phyloP scores from a whole-genome alignment of 2,329 filamentous ascomycete genomes.

The Rhinocladiella mackenziei region DNA sequence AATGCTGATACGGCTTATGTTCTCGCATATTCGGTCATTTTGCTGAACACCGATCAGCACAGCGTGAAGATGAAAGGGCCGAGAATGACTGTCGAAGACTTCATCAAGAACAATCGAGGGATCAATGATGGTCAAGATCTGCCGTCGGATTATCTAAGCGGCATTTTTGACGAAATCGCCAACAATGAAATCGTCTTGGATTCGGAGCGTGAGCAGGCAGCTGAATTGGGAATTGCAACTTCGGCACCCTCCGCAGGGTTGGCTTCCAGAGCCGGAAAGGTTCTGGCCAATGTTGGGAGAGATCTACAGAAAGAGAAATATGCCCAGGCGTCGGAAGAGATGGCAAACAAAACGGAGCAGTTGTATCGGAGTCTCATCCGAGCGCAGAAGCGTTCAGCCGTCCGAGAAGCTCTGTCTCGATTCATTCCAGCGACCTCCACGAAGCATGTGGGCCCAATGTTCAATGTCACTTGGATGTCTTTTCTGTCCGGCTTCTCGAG shows the following conservation, averaged over 20 bases:
- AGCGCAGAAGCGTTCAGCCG: constrained; percentile 76
- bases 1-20: constrained; percentile 98
- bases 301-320: constrained; percentile 92
- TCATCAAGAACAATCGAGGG: constrained; percentile 97
- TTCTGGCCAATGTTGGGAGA: constrained; percentile 83
- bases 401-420: constrained; percentile 61
- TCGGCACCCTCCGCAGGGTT: constrained; percentile 62
- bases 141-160: constrained; percentile 82
- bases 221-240: constrained; percentile 64
- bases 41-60: constrained; percentile 94
- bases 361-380: constrained; percentile 90
- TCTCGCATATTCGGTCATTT: constrained; percentile 89
- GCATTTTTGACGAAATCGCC: constrained; percentile 88
- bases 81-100: constrained; percentile 93
- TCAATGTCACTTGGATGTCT: constrained; percentile 98
- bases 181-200: constrained; percentile 90
- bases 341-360: constrained; percentile 74
- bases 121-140: constrained; percentile 96
- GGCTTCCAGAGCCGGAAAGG: constrained; percentile 79
- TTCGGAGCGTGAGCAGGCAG: constrained; percentile 85
- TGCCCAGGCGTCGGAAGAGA: constrained; percentile 91
- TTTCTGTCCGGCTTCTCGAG: constrained; percentile 92
- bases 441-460: constrained; percentile 96
- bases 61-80: constrained; percentile 75
- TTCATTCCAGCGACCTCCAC: constrained; percentile 93